Evolutionary conservation across 192 early-diverging fungal species (phyloP).

Genomic region (Backusella morwellensis): DNA sequence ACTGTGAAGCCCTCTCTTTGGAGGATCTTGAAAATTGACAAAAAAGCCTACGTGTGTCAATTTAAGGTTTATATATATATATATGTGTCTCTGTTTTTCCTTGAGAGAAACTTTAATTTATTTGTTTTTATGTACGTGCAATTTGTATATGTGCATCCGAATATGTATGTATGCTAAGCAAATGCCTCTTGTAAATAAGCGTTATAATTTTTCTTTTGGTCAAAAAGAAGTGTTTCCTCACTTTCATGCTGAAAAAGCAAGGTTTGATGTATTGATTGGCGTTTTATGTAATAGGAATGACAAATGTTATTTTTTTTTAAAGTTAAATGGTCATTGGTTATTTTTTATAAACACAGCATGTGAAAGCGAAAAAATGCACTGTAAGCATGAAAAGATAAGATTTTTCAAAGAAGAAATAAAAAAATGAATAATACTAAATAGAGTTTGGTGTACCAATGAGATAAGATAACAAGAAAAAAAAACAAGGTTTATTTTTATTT

Average conservation of each 20-base stretch:
- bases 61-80: background rate
- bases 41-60: background rate
- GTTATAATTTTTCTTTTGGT: too few relatives aligned
- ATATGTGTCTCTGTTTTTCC: background rate
- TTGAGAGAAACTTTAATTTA: background rate
- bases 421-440: constrained; percentile 4
- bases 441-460: background rate
- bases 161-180: too few relatives aligned
- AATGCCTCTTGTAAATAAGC: too few relatives aligned
- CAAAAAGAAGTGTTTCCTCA: too few relatives aligned
- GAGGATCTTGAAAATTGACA: too few relatives aligned
- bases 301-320: background rate
- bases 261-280: background rate
- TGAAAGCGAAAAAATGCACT: constrained; percentile 3
- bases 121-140: background rate
- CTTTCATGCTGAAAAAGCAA: too few relatives aligned
- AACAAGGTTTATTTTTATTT: background rate
- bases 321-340: background rate
- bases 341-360: background rate
- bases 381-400: constrained; percentile 1
- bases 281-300: background rate
- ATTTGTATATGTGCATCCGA: background rate
- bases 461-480: background rate
- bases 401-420: background rate
- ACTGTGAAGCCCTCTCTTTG: background rate